Conservation (phyloP, 78 protist genomes). For the Isochrysis galbana region DNA sequence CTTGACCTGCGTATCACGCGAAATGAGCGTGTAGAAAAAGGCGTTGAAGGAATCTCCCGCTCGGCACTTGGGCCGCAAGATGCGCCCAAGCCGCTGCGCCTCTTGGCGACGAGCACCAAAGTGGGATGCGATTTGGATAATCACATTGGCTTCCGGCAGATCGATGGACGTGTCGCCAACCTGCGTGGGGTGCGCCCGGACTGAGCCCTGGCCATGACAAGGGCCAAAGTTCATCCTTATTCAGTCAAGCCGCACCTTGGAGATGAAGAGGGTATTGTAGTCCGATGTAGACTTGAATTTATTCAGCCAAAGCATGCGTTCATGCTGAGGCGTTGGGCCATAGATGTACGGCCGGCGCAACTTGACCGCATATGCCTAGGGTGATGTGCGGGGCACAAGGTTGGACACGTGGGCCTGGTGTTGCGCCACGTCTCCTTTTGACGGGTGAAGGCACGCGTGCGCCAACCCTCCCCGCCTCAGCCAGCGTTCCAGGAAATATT, state of each 20-base stretch:
- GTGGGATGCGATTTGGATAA: conserved; percentile 94
- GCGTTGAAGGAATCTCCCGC: conserved; percentile 80
- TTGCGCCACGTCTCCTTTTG: too few species aligned
- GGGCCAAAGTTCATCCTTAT: too few species aligned
- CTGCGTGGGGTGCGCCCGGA: too few species aligned
- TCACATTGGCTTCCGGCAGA: conserved; percentile 95
- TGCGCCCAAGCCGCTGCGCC: conserved; percentile 99
- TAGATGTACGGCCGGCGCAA: neutral
- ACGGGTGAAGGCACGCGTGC: too few species aligned
- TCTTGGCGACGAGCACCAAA: conserved; percentile 94
- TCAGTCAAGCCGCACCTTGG: conserved; percentile 53
- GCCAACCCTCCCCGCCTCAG: too few species aligned
- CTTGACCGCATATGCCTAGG: conserved; percentile 3
- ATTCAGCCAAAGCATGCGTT: conserved; percentile 63
- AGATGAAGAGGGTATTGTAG: conserved; percentile 77
- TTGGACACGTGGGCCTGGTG: too few species aligned
- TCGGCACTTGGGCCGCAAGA: conserved; percentile 89
- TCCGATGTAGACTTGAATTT: conserved; percentile 58
- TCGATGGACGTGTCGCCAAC: conserved; percentile 98
- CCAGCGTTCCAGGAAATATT: too few species aligned
- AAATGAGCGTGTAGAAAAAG: conserved; percentile 93
- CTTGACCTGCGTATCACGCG: neutral
- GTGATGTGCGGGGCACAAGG: too few species aligned
- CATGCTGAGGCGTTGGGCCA: conserved; percentile 37
- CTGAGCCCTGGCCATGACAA: too few species aligned